Conservation (phyloP, 2,329 filamentous ascomycete genomes). For the Arthrobotrys entomopaga region DNA sequence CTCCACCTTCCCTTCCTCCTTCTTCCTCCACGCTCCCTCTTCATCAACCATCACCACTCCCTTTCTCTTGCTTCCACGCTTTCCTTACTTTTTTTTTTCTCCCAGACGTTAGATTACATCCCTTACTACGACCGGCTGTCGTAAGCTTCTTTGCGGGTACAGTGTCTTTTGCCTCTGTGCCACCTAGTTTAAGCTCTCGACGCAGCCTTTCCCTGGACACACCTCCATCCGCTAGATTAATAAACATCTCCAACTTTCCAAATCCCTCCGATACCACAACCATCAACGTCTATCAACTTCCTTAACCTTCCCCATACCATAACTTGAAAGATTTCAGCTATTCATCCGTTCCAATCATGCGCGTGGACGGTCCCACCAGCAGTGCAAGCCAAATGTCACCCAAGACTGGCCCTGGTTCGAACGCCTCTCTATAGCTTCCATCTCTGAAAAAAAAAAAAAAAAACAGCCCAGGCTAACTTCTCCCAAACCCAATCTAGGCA, state of each 20-base stretch:
- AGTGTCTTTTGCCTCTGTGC: slow-evolving; percentile 8
- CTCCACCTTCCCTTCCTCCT: neutral
- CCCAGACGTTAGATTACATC: neutral
- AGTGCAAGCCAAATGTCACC: neutral
- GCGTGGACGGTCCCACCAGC: slow-evolving; percentile 15
- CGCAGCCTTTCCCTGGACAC: slow-evolving; percentile 1
- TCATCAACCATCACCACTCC: neutral
- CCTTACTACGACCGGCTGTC: neutral
- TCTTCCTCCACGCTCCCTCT: neutral
- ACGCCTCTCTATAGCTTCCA: neutral
- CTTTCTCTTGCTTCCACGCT: neutral
- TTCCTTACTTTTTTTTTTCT: slow-evolving; percentile 3
- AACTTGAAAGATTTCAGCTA: neutral
- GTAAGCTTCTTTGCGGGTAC: slow-evolving; percentile 4
- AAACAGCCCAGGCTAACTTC: neutral
- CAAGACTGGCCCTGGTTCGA: slow-evolving; percentile 17
- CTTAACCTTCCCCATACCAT: neutral
- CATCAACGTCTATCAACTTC: neutral
- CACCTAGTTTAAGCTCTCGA: neutral
- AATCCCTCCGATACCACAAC: neutral
- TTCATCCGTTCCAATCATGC: slow-evolving; percentile 9
- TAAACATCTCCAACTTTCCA: slow-evolving; percentile 2
- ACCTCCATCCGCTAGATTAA: neutral
- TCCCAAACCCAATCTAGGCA: slow-evolving; percentile 63
- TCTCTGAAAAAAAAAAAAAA: no score